A percentile compares a stretch with the other conserved stretches of the same genome.
These are phyloP conservation scores for Malassezia restricta DNA, from an alignment of 1,284 basidiomycete genomes.

Conservation along the genomic window DNA sequence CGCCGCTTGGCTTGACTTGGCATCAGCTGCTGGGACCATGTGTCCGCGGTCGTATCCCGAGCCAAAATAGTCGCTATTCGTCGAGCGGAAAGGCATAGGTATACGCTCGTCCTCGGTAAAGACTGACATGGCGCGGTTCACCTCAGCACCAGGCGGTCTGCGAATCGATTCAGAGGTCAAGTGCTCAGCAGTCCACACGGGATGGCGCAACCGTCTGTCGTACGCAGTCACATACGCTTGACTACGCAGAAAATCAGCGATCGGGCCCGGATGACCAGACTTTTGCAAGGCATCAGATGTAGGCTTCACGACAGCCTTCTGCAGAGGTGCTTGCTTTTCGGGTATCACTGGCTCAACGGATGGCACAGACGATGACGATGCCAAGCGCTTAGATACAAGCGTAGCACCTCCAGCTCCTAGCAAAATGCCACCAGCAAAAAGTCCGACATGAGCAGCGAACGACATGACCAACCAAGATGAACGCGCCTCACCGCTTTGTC, in stretches of 20 bases:
- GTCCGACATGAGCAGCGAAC: conserved; percentile 75
- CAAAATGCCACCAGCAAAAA: conserved; percentile 59
- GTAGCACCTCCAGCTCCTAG: conserved; percentile 56
- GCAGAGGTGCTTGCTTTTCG: conserved; percentile 25
- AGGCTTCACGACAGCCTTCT: not conserved
- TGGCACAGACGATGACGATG: conserved; percentile 45
- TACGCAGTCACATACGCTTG: conserved; percentile 79
- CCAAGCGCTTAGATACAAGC: conserved; percentile 57
- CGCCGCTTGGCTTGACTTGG: conserved; percentile 74
- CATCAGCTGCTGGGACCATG: conserved; percentile 94
- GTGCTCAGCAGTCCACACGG: conserved; percentile 90
- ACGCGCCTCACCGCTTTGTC: not conserved
- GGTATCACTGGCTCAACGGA: not conserved
- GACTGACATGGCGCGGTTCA: conserved; percentile 53
- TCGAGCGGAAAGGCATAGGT: conserved; percentile 69
- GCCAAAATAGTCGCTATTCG: conserved; percentile 63
- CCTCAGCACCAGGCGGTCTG: conserved; percentile 38
- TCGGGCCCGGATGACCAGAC: conserved; percentile 55
- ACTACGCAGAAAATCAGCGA: conserved; percentile 65
- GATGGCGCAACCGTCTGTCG: conserved; percentile 77
- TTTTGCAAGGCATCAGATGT: conserved; percentile 8
- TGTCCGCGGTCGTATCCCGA: conserved; percentile 85
- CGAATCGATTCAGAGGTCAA: conserved; percentile 58
- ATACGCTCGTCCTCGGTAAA: conserved; percentile 75
- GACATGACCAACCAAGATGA: conserved; percentile 56